Conservation (phyloP, 106 monocot species). For the Dendrobium officinale region DNA sequence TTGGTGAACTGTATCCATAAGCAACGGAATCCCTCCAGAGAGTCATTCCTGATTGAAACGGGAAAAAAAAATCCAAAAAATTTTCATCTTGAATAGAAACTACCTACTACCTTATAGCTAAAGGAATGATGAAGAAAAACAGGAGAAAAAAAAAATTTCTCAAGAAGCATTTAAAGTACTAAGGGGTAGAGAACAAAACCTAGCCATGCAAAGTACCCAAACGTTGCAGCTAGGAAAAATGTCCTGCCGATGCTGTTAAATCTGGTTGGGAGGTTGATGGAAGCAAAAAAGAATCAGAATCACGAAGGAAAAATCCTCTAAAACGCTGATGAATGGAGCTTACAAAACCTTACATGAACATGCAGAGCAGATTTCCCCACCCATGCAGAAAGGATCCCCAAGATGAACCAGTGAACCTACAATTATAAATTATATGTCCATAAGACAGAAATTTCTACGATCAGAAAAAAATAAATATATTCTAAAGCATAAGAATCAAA, state of each 20-base stretch:
- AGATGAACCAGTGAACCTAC: conserved; percentile 67
- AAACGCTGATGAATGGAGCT: neutral
- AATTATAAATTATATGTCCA: neutral
- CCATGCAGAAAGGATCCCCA: conserved; percentile 66
- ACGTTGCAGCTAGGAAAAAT: conserved; percentile 49
- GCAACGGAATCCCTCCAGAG: conserved; percentile 60
- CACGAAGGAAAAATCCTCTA: neutral
- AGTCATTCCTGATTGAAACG: conserved; percentile 27
- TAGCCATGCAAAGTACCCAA: conserved; percentile 55
- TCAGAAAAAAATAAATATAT: neutral
- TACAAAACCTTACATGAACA: conserved; percentile 50
- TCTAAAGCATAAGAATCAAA: neutral
- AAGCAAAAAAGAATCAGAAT: neutral
- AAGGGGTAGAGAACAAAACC: conserved; percentile 23
- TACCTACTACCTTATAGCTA: neutral
- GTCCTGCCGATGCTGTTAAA: conserved; percentile 49
- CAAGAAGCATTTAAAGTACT: neutral
- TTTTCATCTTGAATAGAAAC: neutral
- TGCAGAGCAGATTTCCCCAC: conserved; percentile 67
- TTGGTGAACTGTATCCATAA: conserved; percentile 40
- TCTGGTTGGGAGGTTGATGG: conserved; percentile 31
- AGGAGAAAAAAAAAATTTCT: no score
- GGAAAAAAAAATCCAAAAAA: neutral
- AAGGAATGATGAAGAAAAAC: no score
- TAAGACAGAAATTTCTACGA: neutral